Evolutionary conservation across 2,329 filamentous ascomycete genomes (phyloP).

Genomic region (Xylaria sp.): DNA sequence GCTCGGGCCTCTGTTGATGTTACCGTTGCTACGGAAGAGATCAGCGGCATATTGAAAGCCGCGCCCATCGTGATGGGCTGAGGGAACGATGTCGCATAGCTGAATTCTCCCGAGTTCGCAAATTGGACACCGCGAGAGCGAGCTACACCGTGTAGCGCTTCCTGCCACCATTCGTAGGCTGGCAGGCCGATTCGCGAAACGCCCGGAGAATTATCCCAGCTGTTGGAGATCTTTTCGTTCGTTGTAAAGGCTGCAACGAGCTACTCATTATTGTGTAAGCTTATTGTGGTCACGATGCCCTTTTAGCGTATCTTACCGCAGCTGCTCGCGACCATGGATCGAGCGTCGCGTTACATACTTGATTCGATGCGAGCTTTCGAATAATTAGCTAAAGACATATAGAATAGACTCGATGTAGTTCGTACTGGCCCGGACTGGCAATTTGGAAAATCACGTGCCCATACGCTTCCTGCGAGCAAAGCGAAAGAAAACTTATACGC

Average conservation of each 20-base stretch:
- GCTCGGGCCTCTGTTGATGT: conserved; percentile 70
- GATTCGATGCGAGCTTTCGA: conserved; percentile 44
- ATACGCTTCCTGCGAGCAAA: conserved; percentile 33
- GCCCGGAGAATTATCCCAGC: conserved; percentile 52
- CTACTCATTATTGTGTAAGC: conserved; percentile 49
- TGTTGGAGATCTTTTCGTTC: conserved; percentile 64
- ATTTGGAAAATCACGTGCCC: conserved; percentile 44
- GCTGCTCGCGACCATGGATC: conserved; percentile 44
- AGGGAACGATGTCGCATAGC: conserved; percentile 72
- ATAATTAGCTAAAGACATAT: background rate
- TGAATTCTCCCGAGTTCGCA: conserved; percentile 60
- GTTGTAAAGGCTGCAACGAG: conserved; percentile 62
- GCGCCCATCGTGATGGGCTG: conserved; percentile 70
- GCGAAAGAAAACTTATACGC: conserved; percentile 11
- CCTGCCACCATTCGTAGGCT: conserved; percentile 67
- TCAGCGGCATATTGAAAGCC: conserved; percentile 71
- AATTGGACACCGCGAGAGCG: conserved; percentile 63
- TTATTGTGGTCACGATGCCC: background rate
- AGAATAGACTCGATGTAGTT: background rate
- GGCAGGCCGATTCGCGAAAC: conserved; percentile 64
- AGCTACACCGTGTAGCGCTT: conserved; percentile 68
- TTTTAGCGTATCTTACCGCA: conserved; percentile 39
- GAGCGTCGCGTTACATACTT: conserved; percentile 45
- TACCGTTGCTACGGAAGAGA: conserved; percentile 64
- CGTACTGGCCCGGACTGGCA: conserved; percentile 43